A percentile compares a stretch with the other conserved stretches of the same genome.
phyloP scores from a whole-genome alignment of 139 green algal genomes.

The Picochlorum sp. region DNA sequence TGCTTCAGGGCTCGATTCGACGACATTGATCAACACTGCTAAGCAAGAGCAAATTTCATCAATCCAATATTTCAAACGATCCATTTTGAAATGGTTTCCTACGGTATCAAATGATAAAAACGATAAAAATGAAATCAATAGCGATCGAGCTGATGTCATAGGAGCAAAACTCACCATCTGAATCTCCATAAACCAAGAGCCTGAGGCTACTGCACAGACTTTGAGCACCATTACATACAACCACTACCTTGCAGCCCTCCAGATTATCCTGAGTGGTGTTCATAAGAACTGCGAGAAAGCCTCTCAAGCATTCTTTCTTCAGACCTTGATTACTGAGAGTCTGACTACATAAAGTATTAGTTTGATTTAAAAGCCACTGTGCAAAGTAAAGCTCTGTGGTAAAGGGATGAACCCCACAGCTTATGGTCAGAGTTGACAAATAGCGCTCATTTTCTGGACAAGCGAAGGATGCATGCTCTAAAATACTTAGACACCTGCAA shows the following conservation, averaged over 20 bases:
- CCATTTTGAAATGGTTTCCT: no score
- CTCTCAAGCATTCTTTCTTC: slow-evolving; percentile 33
- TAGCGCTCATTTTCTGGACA: slow-evolving; percentile 35
- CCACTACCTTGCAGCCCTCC: slow-evolving; percentile 25
- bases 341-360: slow-evolving; percentile 4
- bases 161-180: no score
- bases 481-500: slow-evolving; percentile 29
- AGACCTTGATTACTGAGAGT: slow-evolving; percentile 6
- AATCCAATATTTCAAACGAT: no score
- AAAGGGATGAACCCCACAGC: not conserved
- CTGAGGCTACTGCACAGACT: not conserved
- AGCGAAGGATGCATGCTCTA: slow-evolving; percentile 65
- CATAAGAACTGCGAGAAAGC: slow-evolving; percentile 48
- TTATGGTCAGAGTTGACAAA: slow-evolving; percentile 24
- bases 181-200: not conserved
- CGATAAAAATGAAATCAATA: no score
- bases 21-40: slow-evolving; percentile 65
- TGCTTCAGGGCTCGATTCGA: not conserved
- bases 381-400: not conserved
- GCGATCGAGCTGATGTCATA: no score
- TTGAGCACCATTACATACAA: slow-evolving; percentile 17
- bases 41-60: slow-evolving; percentile 29
- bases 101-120: no score
- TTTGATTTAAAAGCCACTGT: slow-evolving; percentile 9
- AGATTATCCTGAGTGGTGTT: slow-evolving; percentile 59